Percentiles rank a stretch among this genome's conserved stretches.
phyloP scores from a whole-genome alignment of 768 basidiomycete genomes.

The Mycena belliarum region DNA sequence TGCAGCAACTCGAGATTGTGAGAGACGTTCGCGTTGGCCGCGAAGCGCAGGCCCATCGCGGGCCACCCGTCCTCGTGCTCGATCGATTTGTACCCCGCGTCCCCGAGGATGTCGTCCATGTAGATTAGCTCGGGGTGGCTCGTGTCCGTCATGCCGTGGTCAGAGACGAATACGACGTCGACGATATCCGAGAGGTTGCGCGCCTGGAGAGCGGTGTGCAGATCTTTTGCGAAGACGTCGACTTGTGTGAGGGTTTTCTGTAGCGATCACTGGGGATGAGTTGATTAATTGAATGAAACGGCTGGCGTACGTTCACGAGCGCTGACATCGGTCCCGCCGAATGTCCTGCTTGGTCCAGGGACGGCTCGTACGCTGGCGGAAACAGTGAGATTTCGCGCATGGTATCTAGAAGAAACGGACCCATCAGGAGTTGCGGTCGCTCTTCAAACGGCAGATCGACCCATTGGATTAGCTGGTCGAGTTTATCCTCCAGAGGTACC shows the following conservation, averaged over 20 bases:
- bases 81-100: conserved; percentile 58
- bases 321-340: conserved; percentile 65
- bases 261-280: not conserved
- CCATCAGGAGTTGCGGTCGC: conserved; percentile 78
- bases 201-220: conserved; percentile 61
- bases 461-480: conserved; percentile 79
- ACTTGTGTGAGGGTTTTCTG: conserved; percentile 67
- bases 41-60: conserved; percentile 81
- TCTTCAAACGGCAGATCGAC: conserved; percentile 72
- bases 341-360: conserved; percentile 86
- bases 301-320: conserved; percentile 62
- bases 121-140: conserved; percentile 72
- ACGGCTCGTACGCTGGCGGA: conserved; percentile 73
- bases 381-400: not conserved
- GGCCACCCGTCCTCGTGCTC: conserved; percentile 90
- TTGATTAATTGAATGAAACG: not conserved
- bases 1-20: conserved; percentile 57
- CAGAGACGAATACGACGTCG: conserved; percentile 87
- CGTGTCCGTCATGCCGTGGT: conserved; percentile 94
- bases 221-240: conserved; percentile 71
- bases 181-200: conserved; percentile 83
- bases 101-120: conserved; percentile 79
- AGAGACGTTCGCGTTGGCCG: conserved; percentile 52
- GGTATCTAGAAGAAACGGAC: conserved; percentile 37
- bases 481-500: conserved; percentile 67